Conservation (phyloP, 768 basidiomycete genomes). For the Chlorophyllum brunneum region DNA sequence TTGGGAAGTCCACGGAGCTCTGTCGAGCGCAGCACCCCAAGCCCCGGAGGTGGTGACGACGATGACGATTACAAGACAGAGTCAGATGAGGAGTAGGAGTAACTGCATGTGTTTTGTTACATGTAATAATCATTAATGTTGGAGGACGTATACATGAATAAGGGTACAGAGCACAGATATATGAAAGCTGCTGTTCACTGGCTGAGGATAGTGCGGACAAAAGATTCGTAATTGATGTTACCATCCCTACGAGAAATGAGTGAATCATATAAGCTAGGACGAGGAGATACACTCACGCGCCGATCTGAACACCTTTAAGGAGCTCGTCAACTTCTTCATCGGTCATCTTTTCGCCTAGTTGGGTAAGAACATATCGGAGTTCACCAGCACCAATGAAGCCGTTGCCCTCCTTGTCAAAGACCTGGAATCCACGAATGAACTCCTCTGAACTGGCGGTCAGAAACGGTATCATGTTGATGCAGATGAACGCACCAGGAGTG, state of each 20-base stretch:
- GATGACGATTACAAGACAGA: slow-evolving; percentile 63
- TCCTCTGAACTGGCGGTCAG: slow-evolving; percentile 54
- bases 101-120: neutral
- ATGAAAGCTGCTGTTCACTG: slow-evolving; percentile 43
- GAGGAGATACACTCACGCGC: slow-evolving; percentile 51
- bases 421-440: slow-evolving; percentile 98
- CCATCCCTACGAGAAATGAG: slow-evolving; percentile 62
- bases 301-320: slow-evolving; percentile 92
- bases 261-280: slow-evolving; percentile 1
- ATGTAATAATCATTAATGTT: slow-evolving; percentile 11
- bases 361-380: slow-evolving; percentile 89
- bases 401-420: slow-evolving; percentile 95
- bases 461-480: neutral
- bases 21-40: slow-evolving; percentile 9
- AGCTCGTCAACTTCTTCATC: slow-evolving; percentile 98
- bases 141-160: neutral
- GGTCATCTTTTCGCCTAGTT: slow-evolving; percentile 96
- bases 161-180: slow-evolving; percentile 5
- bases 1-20: slow-evolving; percentile 18
- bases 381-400: slow-evolving; percentile 91
- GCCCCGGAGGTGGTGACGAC: slow-evolving; percentile 31
- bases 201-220: slow-evolving; percentile 90
- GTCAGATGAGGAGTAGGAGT: slow-evolving; percentile 22
- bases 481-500: slow-evolving; percentile 69
- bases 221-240: slow-evolving; percentile 96